phyloP scores from a whole-genome alignment of 805 yeast species.

The Cyberlindnera euphorbiiphila region DNA sequence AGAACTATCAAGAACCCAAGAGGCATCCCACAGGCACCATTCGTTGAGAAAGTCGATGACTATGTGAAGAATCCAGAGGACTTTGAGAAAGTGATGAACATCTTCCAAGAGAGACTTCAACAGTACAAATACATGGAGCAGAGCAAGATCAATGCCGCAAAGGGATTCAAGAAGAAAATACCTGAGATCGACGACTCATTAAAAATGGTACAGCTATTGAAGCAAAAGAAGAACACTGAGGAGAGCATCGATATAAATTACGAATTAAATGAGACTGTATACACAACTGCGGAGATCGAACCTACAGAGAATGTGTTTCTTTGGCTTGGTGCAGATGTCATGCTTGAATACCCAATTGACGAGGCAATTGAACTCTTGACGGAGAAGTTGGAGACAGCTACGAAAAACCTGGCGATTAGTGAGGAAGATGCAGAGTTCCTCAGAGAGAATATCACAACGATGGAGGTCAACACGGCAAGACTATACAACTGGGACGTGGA shows the following conservation, averaged over 20 bases:
- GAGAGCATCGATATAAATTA: slow-evolving; percentile 68
- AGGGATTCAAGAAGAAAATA: slow-evolving; percentile 58
- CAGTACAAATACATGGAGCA: slow-evolving; percentile 83
- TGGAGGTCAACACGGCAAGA: slow-evolving; percentile 97
- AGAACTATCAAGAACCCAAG: slow-evolving; percentile 60
- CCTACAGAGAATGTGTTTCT: slow-evolving; percentile 66
- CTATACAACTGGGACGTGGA: slow-evolving; percentile 86
- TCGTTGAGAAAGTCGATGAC: slow-evolving; percentile 77
- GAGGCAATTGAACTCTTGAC: slow-evolving; percentile 77
- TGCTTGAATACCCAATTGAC: slow-evolving; percentile 88
- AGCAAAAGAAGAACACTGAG: slow-evolving; percentile 40
- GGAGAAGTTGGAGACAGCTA: slow-evolving; percentile 59
- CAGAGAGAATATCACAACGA: slow-evolving; percentile 88
- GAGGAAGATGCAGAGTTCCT: slow-evolving; percentile 82
- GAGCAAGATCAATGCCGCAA: slow-evolving; percentile 36
- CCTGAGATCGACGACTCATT: slow-evolving; percentile 93
- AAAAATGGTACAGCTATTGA: slow-evolving; percentile 61
- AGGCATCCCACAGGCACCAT: slow-evolving; percentile 96
- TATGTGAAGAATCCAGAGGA: slow-evolving; percentile 66
- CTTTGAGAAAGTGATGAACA: slow-evolving; percentile 62
- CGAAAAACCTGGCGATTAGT: slow-evolving; percentile 53
- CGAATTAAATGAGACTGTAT: slow-evolving; percentile 90
- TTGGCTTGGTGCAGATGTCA: slow-evolving; percentile 98
- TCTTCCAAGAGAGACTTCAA: slow-evolving; percentile 82
- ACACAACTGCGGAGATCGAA: slow-evolving; percentile 73